Evolutionary conservation across 768 basidiomycete species (phyloP), one percentile per base, ranked within the genome.

Genomic region (Pleurotus eryngii): DNA sequence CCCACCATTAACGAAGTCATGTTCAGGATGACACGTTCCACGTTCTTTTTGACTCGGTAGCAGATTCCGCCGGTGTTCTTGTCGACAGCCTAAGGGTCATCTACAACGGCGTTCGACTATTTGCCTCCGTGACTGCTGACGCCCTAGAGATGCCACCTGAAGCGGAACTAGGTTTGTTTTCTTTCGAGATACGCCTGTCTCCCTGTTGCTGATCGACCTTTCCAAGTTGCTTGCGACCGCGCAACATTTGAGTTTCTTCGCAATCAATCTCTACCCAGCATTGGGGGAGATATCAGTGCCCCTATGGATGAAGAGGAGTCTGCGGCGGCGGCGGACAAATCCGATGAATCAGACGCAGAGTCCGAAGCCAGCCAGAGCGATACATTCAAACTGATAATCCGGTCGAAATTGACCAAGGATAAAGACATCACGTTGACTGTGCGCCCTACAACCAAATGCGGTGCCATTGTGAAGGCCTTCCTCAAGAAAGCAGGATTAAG

Each of bases 381-480:
- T 57, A 86, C 75, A 27, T 81, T 92, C 72, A 88, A 84, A 60
- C 75, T 92, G 24, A 74, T 80, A 39, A 66, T 92, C 8, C 87
- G 87, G 15, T 88, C 89, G 1, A 71, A 71, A 8, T 58, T 69
- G 17, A 78, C 75, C 9, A 73, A 71, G 35, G 68, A 72, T 15
- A 84, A 81, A 57, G 79, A 82, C 39, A 77, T 92, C 47, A 76
- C 78, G 1, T 74, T 93, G 30, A 86, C 78, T 2, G 90, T 92
- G 5, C 85, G 89, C 5, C 79, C 82, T 5, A 87, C 86, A 17
- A 90, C 90, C 17, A 90, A 81, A 55, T 91, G 90, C 56, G 85
- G 84, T 12, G 82, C 86, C 0, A 88, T 93, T 55, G 81, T 92
- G 50, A 81, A 80, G 62, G 88, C 86, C 0, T 93, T 87, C 68